Conservation (phyloP, 2,329 filamentous ascomycete species). For the Exophiala spinifera region DNA sequence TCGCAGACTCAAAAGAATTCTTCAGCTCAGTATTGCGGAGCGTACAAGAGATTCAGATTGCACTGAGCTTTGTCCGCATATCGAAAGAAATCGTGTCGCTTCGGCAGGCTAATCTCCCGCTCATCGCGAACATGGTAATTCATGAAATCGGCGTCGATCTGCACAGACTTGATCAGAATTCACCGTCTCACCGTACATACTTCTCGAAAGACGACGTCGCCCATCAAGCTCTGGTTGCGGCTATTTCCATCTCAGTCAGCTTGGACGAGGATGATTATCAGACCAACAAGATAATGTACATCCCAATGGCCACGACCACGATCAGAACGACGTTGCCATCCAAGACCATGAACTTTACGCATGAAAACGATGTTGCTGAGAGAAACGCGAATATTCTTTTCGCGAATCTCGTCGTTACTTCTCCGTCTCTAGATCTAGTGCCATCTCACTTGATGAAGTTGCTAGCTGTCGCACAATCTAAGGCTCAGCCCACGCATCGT, state of each 20-base stretch:
- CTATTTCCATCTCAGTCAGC: conserved; percentile 86
- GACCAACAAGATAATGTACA: conserved; percentile 82
- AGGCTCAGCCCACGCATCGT: conserved; percentile 37
- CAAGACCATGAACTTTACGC: conserved; percentile 80
- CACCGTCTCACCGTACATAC: conserved; percentile 96
- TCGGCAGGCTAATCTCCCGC: conserved; percentile 64
- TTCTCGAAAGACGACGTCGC: conserved; percentile 90
- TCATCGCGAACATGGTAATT: conserved; percentile 84
- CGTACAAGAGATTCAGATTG: conserved; percentile 95
- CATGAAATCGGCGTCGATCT: conserved; percentile 95
- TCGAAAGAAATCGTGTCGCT: conserved; percentile 73
- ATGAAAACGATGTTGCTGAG: conserved; percentile 68
- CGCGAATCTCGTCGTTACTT: conserved; percentile 93
- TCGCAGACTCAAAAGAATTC: conserved; percentile 91
- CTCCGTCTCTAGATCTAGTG: conserved; percentile 88
- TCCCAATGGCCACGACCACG: conserved; percentile 95
- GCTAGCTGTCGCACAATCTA: conserved; percentile 67
- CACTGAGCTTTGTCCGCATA: conserved; percentile 83
- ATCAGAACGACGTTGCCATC: conserved; percentile 91
- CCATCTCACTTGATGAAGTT: conserved; percentile 87
- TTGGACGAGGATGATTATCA: conserved; percentile 85
- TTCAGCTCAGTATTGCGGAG: conserved; percentile 84
- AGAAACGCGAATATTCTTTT: conserved; percentile 95
- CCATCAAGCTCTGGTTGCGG: conserved; percentile 88
- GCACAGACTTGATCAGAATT: conserved; percentile 85